Evolutionary conservation across 495 filamentous ascomycete species (phyloP).

Genomic region (Xylaria grammica): DNA sequence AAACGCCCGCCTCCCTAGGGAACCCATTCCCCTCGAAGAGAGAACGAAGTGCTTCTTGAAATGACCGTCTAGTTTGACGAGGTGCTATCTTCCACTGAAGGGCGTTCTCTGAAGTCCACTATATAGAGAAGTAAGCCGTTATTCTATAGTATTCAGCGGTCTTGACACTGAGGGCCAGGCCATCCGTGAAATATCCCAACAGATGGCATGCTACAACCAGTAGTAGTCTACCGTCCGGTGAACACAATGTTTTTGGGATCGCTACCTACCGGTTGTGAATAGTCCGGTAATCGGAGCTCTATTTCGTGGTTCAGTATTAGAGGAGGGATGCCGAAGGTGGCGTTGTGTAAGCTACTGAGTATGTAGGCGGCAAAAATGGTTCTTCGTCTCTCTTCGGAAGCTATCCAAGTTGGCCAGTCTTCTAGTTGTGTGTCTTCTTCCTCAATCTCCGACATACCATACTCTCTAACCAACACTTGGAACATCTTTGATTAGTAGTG

Average conservation of each 20-base stretch:
- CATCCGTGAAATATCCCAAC: not conserved
- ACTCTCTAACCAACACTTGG: constrained; percentile 48
- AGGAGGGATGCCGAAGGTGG: constrained; percentile 61
- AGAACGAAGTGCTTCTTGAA: constrained; percentile 56
- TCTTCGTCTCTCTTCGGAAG: constrained; percentile 54
- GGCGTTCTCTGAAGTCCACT: constrained; percentile 45
- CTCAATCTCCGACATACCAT: constrained; percentile 48
- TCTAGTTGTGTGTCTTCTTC: constrained; percentile 35
- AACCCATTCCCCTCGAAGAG: constrained; percentile 38
- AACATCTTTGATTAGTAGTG: constrained; percentile 6
- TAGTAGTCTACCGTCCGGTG: not conserved
- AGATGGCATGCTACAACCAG: no score
- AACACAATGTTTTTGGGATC: not conserved
- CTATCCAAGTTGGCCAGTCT: constrained; percentile 58
- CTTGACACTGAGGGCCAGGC: not conserved
- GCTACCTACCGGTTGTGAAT: not conserved
- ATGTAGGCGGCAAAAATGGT: constrained; percentile 61
- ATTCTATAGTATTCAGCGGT: not conserved
- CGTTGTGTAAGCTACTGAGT: constrained; percentile 60
- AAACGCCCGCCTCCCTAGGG: constrained; percentile 45
- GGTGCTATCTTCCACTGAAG: constrained; percentile 47
- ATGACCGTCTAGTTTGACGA: constrained; percentile 35
- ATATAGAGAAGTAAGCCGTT: not conserved
- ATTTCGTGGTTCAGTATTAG: constrained; percentile 57
- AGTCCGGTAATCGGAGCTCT: constrained; percentile 34